These are phyloP conservation scores for Colletotrichum sp. DNA, from an alignment of 2,329 filamentous ascomycete genomes.

Conservation along the genomic window DNA sequence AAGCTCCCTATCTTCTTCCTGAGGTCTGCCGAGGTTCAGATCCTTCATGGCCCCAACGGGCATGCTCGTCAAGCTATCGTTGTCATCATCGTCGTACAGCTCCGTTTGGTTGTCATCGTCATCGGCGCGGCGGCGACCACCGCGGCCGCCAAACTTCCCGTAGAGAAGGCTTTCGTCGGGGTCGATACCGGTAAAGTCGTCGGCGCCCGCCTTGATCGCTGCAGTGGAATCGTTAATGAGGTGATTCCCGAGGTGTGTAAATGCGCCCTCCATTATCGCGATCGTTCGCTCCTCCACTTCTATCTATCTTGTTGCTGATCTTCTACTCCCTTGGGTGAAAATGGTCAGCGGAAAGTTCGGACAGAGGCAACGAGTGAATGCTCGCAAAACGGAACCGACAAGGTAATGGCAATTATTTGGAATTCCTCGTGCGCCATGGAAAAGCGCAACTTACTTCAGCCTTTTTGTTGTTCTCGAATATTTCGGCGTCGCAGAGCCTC, in stretches of 20 bases:
- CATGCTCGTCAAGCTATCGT: slow-evolving; percentile 77
- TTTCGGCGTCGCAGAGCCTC: slow-evolving; percentile 23
- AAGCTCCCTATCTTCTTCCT: slow-evolving; percentile 87
- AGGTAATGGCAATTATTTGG: background rate
- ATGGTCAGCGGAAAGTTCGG: background rate
- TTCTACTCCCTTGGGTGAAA: background rate
- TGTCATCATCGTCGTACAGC: slow-evolving; percentile 81
- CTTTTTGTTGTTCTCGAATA: slow-evolving; percentile 12
- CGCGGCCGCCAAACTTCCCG: slow-evolving; percentile 66
- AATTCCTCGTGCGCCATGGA: background rate
- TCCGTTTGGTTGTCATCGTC: slow-evolving; percentile 92
- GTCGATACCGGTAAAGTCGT: slow-evolving; percentile 74
- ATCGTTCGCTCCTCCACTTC: slow-evolving; percentile 17
- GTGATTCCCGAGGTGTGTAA: slow-evolving; percentile 87
- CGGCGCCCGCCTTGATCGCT: slow-evolving; percentile 86
- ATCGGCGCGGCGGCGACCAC: slow-evolving; percentile 73
- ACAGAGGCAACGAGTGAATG: background rate
- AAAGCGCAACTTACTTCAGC: slow-evolving; percentile 14
- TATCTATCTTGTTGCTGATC: background rate
- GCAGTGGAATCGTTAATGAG: slow-evolving; percentile 83
- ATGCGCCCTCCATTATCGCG: slow-evolving; percentile 79
- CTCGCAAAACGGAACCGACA: background rate
- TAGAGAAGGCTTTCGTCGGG: slow-evolving; percentile 84
- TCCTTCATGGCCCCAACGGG: slow-evolving; percentile 78
- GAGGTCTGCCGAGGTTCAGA: slow-evolving; percentile 54